A percentile compares a stretch with the other conserved stretches of the same genome.
Conservation (phyloP, 257 asterid species). For the Schizonepeta tenuifolia region DNA sequence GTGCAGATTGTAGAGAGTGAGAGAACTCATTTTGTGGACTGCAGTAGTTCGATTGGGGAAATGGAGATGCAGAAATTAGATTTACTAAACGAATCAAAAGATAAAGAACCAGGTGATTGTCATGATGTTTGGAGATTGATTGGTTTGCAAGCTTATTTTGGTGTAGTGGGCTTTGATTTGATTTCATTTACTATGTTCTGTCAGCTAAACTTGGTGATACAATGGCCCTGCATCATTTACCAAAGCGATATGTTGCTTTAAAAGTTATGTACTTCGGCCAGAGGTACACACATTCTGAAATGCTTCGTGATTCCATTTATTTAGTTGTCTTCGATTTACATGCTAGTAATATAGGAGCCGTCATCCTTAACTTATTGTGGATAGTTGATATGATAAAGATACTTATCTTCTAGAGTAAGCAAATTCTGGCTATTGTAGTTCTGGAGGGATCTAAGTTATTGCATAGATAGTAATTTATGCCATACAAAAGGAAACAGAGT, state of each 20-base stretch:
- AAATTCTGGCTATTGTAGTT: background rate
- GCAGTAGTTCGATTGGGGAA: constrained; percentile 33
- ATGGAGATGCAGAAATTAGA: constrained; percentile 41
- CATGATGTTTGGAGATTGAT: constrained; percentile 5
- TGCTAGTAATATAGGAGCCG: constrained; percentile 13
- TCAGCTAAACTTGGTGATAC: constrained; percentile 36
- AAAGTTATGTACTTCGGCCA: constrained; percentile 91
- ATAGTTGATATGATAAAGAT: background rate
- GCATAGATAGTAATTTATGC: background rate
- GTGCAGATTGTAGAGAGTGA: constrained; percentile 46
- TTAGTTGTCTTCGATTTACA: constrained; percentile 1
- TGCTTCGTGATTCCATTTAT: constrained; percentile 18
- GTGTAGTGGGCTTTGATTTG: constrained; percentile 8
- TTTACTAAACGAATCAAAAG: constrained; percentile 39
- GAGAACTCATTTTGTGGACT: constrained; percentile 32
- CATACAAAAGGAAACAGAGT: background rate
- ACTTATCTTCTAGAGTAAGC: background rate
- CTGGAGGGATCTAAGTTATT: constrained; percentile 6
- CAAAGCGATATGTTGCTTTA: constrained; percentile 76
- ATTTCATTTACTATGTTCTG: constrained; percentile 7
- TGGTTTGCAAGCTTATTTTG: constrained; percentile 20
- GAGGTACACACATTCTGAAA: constrained; percentile 52
- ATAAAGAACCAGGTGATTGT: constrained; percentile 54
- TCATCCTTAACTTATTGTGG: constrained; percentile 7
- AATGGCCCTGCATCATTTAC: constrained; percentile 47